Percentiles rank a stretch among this genome's conserved stretches.
Evolutionary conservation across 345 rosid species (phyloP).

Genomic region (Euclidium syriacum): DNA sequence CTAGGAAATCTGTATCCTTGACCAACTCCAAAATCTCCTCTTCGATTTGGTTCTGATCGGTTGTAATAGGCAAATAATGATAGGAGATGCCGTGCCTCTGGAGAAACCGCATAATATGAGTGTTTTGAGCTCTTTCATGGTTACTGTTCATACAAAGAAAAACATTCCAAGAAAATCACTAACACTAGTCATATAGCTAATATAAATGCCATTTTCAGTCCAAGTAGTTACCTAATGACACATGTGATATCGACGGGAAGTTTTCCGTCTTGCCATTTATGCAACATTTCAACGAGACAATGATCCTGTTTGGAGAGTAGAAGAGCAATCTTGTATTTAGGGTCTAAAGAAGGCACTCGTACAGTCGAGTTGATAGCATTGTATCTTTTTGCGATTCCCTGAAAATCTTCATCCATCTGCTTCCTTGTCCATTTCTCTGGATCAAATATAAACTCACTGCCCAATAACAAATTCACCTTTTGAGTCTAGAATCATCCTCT

Average conservation of each 20-base stretch:
- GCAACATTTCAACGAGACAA: constrained; percentile 80
- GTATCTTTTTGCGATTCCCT: constrained; percentile 46
- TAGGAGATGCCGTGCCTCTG: constrained; percentile 87
- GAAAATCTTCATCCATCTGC: constrained; percentile 74
- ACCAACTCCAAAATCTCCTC: constrained; percentile 75
- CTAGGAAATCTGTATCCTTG: constrained; percentile 76
- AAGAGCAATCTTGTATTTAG: constrained; percentile 78
- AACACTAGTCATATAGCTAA: constrained; percentile 6
- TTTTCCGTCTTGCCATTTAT: constrained; percentile 85
- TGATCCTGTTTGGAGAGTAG: constrained; percentile 91
- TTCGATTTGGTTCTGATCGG: constrained; percentile 57
- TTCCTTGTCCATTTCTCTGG: constrained; percentile 71
- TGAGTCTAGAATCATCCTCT: too few species aligned
- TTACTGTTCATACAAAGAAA: constrained; percentile 48
- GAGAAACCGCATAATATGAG: constrained; percentile 77
- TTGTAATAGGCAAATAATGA: constrained; percentile 58
- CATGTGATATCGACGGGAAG: constrained; percentile 86
- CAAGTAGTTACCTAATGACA: constrained; percentile 63
- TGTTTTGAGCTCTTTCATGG: constrained; percentile 80
- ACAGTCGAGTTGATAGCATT: constrained; percentile 63
- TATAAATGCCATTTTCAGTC: background rate
- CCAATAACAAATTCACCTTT: constrained; percentile 16
- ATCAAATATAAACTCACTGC: constrained; percentile 60
- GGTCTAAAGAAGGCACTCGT: constrained; percentile 76
- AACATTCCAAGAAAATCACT: constrained; percentile 5